Percentiles rank a stretch among this genome's conserved stretches.
Evolutionary conservation across 2,329 filamentous ascomycete genomes (phyloP).

Genomic region (Harringtonia aguacate): DNA sequence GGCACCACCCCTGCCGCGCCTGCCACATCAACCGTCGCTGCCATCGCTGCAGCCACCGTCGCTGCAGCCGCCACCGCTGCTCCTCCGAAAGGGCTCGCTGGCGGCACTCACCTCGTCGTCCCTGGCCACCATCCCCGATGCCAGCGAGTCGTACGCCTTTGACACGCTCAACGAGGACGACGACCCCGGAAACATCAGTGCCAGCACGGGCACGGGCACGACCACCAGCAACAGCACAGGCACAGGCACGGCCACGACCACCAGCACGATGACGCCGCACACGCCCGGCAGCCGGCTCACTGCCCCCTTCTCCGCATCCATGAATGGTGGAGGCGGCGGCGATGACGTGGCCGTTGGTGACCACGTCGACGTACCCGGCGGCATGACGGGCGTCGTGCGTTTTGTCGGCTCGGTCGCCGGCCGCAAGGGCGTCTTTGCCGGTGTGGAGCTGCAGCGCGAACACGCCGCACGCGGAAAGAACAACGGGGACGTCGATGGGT

Average conservation of each 20-base stretch:
- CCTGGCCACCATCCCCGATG: slow-evolving; percentile 56
- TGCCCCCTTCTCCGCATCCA: slow-evolving; percentile 12
- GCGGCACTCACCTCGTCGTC: slow-evolving; percentile 56
- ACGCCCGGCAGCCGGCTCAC: slow-evolving; percentile 36
- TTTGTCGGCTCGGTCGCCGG: slow-evolving; percentile 81
- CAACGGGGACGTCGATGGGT: slow-evolving; percentile 92
- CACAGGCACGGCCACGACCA: no score
- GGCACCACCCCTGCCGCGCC: slow-evolving; percentile 2
- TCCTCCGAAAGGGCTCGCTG: slow-evolving; percentile 61
- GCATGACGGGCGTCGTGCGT: slow-evolving; percentile 81
- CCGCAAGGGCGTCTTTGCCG: slow-evolving; percentile 85
- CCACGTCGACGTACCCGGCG: slow-evolving; percentile 80
- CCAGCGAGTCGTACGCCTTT: slow-evolving; percentile 51
- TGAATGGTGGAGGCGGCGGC: slow-evolving; percentile 12
- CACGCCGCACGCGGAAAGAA: slow-evolving; percentile 86
- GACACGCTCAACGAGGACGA: slow-evolving; percentile 41
- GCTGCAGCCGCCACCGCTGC: slow-evolving; percentile 26
- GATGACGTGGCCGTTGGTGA: slow-evolving; percentile 64
- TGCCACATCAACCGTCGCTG: not conserved
- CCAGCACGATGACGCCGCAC: slow-evolving; percentile 22
- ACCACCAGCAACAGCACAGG: no score
- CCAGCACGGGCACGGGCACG: no score
- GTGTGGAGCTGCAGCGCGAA: slow-evolving; percentile 76
- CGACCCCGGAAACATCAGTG: no score
- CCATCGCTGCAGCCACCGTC: not conserved